Evolutionary conservation across 2,329 filamentous ascomycete species (phyloP), one percentile per base, ranked within the genome.

Genomic region (Ophiostoma quercus): DNA sequence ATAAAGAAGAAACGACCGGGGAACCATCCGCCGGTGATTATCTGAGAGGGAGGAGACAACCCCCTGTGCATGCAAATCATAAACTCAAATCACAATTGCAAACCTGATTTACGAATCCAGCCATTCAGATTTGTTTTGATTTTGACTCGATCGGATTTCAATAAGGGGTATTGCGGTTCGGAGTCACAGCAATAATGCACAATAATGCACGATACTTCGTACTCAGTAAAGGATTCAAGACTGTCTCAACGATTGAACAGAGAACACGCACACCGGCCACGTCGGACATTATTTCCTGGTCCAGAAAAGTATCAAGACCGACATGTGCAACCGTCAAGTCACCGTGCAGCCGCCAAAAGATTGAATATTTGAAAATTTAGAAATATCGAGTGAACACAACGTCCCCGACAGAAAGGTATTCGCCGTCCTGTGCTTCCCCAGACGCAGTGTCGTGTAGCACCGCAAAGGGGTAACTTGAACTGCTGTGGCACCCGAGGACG

Each of bases 351-450:
- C 14, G 16, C 7, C 2, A 19, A 19, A 47, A 4, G 19, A 47
- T 8, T 47, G 25, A 4, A 5, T 3, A 22, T 8, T 22, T 54
- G 47, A 9, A 54, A 22, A 9, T 3, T 11, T 4, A 7, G 22
- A 29, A 29, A 25, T 14, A 62, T 7, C 47, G 19, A 3, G 22
- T 16, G 25, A 22, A 12, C 62, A 65, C 62, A 65, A 65, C 62
- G 62, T 65, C 62, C 62, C 62, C 62, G 62, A 65, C 62, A 22
- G 60, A 66, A 43, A 32, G 34, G 62, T 29, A 66, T 29, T 66
- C 65, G 65, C 65, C 65, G 65, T 66, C 65, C 65, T 66, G 65
- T 66, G 39, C 37, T 41, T 66, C 39, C 65, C 37, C 39, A 65
- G 62, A 39, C 12, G 62, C 34, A 4, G 34, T 39, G 34, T 22